These are phyloP conservation scores for Corchorus capsularis DNA, from an alignment of 345 rosid genomes.

Conservation along the genomic window DNA sequence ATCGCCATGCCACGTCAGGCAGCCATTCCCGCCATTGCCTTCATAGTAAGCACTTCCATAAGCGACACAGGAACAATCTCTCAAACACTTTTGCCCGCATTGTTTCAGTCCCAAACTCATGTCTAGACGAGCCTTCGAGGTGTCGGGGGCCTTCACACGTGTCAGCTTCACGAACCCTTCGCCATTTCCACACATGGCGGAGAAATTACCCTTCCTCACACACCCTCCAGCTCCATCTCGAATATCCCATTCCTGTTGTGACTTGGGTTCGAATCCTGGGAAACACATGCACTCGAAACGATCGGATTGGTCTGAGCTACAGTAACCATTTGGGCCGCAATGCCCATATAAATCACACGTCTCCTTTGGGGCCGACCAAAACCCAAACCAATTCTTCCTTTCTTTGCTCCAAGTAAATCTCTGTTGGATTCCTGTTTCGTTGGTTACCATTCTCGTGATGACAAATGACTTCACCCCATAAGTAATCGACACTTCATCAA, in stretches of 20 bases:
- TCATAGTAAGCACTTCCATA: conserved; percentile 52
- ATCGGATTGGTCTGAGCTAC: conserved; percentile 33
- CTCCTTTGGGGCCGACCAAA: conserved; percentile 56
- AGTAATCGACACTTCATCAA: conserved; percentile 35
- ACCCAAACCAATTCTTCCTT: conserved; percentile 45
- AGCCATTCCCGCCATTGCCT: conserved; percentile 44
- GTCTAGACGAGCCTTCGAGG: conserved; percentile 37
- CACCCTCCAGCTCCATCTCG: conserved; percentile 60
- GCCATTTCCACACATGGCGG: conserved; percentile 28
- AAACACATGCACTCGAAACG: conserved; percentile 55
- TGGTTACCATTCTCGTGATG: conserved; percentile 49
- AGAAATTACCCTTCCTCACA: conserved; percentile 28
- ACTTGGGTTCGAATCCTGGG: conserved; percentile 68
- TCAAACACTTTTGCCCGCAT: conserved; percentile 43
- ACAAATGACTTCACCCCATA: conserved; percentile 39
- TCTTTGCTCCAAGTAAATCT: conserved; percentile 52
- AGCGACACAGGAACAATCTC: conserved; percentile 60
- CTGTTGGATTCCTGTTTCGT: conserved; percentile 49
- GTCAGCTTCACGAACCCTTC: conserved; percentile 59
- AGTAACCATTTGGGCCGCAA: conserved; percentile 59
- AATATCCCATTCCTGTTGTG: conserved; percentile 44
- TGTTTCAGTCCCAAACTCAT: conserved; percentile 41
- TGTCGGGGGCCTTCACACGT: conserved; percentile 53
- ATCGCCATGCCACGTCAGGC: conserved; percentile 55
- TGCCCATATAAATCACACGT: conserved; percentile 56